Percentiles rank a stretch among this genome's conserved stretches.
Evolutionary conservation across 352 stramenopile genomes (phyloP).

Genomic region (Halophytophthora polymorphica): DNA sequence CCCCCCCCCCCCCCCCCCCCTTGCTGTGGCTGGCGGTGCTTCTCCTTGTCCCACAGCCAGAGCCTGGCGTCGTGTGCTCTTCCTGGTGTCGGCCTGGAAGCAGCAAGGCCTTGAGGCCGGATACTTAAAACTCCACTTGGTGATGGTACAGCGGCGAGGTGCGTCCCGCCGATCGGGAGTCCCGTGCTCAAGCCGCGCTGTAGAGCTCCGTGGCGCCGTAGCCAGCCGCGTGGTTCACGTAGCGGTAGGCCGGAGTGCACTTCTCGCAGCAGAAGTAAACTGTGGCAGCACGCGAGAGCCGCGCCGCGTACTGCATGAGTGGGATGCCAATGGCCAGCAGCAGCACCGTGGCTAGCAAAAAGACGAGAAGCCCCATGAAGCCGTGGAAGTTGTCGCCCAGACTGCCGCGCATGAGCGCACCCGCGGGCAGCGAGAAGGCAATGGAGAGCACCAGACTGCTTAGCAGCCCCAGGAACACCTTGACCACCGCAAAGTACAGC

Average conservation of each 20-base stretch:
- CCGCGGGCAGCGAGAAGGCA: slow-evolving; percentile 46
- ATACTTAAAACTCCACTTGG: too few relatives aligned
- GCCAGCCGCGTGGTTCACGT: slow-evolving; percentile 18
- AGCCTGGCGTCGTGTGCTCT: too few relatives aligned
- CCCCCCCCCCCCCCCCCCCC: too few relatives aligned
- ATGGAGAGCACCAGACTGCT: slow-evolving; percentile 54
- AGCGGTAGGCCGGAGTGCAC: slow-evolving; percentile 46
- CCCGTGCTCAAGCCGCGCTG: too few relatives aligned
- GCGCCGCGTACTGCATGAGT: slow-evolving; percentile 52
- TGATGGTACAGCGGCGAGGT: too few relatives aligned
- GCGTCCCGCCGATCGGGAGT: too few relatives aligned
- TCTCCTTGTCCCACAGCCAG: too few relatives aligned
- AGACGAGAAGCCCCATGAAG: slow-evolving; percentile 40
- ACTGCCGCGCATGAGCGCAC: slow-evolving; percentile 29
- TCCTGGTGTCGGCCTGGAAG: too few relatives aligned
- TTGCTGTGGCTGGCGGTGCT: too few relatives aligned
- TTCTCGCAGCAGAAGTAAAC: slow-evolving; percentile 52
- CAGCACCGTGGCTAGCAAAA: slow-evolving; percentile 39
- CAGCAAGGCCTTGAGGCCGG: too few relatives aligned
- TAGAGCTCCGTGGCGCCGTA: slow-evolving; percentile 25
- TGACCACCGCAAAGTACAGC: slow-evolving; percentile 64
- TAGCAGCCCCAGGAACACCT: slow-evolving; percentile 48
- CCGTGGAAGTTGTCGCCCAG: slow-evolving; percentile 39
- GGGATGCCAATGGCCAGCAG: slow-evolving; percentile 48
- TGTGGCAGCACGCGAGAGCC: slow-evolving; percentile 36